Base-by-base conservation (phyloP, 805 yeast species). In the Kuraishia molischiana region DNA sequence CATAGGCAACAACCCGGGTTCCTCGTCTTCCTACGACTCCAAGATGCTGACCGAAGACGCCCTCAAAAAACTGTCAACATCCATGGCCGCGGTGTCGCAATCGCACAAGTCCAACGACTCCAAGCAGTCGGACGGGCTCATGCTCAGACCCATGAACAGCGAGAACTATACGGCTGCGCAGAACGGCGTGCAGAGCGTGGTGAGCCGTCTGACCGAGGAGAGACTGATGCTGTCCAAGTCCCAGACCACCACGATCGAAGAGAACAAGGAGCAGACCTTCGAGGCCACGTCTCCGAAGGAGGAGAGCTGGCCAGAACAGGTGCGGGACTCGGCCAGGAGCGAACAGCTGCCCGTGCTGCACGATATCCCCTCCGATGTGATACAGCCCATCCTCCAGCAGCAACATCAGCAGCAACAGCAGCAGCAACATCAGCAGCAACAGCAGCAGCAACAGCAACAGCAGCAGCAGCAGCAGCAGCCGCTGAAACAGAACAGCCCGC, bases 121-220 rank as follows among this genome's bases (percentile, higher is more conserved):
- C 19, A 36, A 31, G 24, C 21, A 18, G 21, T 30, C 35, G 5
- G 38, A 47, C 17, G 51, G 58, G 21, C 40, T 58, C 24, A 46
- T 44, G 21, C 41, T 58, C 15, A 47, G 51, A 37, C 62, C 62
- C 4, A 59, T 59, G 62, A 49, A 50, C 32, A 53, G 58, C 36
- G 46, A 41, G 5, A 48, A 53, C 35, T 47, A 53, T 30, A 58
- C 59, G 2, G 61, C 61, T 4, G 59, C 60, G 4, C 38, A 44
- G 11, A 51, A 45, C 19, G 59, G 60, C 3, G 52, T 53, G 5
- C 44, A 44, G 10, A 35, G 38, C 26, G 26, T 40, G 3, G 30
- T 17, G n/a, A 28, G 17, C 31, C 15, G 17, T 9, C 31, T 11
- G 17, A 11, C 31, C 13, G 14, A 28, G 13, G 17, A 9, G 31